These are phyloP conservation scores for Tulasnella sp. DNA, from an alignment of 768 basidiomycete species.

Conservation along the genomic window DNA sequence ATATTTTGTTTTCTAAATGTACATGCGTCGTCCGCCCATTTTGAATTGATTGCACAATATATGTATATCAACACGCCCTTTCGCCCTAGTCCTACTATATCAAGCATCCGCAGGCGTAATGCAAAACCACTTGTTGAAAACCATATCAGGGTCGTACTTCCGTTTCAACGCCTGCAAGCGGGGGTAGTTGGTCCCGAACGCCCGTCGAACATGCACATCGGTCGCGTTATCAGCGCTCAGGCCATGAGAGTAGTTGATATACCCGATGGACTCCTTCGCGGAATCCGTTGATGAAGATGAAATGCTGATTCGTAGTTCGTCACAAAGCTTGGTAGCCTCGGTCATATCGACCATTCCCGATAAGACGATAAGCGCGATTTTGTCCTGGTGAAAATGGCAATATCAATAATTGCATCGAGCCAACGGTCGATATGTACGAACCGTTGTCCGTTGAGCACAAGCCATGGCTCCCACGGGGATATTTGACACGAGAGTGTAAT, in stretches of 20 bases:
- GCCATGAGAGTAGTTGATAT: neutral
- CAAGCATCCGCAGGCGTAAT: conserved; percentile 10
- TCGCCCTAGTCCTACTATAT: neutral
- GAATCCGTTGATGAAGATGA: conserved; percentile 1
- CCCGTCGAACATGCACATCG: neutral
- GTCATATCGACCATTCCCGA: too few relatives aligned
- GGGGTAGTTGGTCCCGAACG: conserved; percentile 14
- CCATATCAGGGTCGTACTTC: conserved; percentile 17
- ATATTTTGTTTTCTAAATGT: too few relatives aligned
- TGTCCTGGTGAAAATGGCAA: too few relatives aligned
- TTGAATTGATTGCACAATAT: too few relatives aligned
- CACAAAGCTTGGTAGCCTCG: too few relatives aligned
- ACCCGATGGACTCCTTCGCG: neutral
- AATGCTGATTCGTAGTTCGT: neutral
- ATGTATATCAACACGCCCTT: too few relatives aligned
- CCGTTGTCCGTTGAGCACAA: neutral
- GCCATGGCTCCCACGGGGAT: conserved; percentile 2
- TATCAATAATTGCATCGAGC: too few relatives aligned
- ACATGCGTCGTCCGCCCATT: too few relatives aligned
- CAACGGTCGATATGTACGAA: neutral
- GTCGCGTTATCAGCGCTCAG: neutral
- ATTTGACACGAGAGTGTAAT: neutral
- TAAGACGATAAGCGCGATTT: too few relatives aligned
- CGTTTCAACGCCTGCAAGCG: conserved; percentile 11
- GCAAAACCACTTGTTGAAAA: conserved; percentile 20